Conservation (phyloP, 495 filamentous ascomycete species). For the Talaromyces borbonicus region DNA sequence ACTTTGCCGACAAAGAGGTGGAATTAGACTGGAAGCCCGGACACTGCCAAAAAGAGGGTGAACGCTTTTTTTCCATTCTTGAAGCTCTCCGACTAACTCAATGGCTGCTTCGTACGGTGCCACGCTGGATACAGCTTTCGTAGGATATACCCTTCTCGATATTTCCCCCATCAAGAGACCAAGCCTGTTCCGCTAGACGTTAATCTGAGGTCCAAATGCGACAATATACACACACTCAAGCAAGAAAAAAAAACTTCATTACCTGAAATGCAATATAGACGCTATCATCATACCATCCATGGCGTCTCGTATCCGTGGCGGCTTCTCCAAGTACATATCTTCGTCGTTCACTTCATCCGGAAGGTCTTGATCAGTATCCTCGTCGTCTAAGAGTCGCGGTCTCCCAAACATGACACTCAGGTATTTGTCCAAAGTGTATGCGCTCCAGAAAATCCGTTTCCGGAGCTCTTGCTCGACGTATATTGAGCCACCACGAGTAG, state of each 20-base stretch:
- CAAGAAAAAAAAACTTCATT: slow-evolving; percentile 6
- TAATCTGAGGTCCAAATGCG: too few species aligned
- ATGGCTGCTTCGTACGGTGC: slow-evolving; percentile 29
- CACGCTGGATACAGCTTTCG: slow-evolving; percentile 30
- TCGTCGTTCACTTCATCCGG: slow-evolving; percentile 46
- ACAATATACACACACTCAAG: not conserved
- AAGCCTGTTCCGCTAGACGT: too few species aligned
- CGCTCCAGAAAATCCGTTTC: slow-evolving; percentile 49
- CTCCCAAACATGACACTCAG: slow-evolving; percentile 46
- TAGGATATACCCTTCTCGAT: slow-evolving; percentile 39
- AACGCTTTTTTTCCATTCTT: slow-evolving; percentile 30
- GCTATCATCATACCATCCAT: slow-evolving; percentile 39
- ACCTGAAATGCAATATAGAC: slow-evolving; percentile 37
- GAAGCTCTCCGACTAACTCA: slow-evolving; percentile 25
- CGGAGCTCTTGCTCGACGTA: slow-evolving; percentile 32
- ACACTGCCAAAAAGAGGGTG: slow-evolving; percentile 39
- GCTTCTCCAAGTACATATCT: slow-evolving; percentile 36
- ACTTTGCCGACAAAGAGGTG: slow-evolving; percentile 43
- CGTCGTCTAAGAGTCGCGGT: slow-evolving; percentile 42
- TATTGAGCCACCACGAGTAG: slow-evolving; percentile 20
- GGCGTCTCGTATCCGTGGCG: slow-evolving; percentile 21
- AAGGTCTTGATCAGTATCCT: slow-evolving; percentile 43
- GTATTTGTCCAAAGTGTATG: slow-evolving; percentile 47
- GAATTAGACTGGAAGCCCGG: slow-evolving; percentile 36
- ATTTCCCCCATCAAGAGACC: slow-evolving; percentile 35